Percentiles rank a stretch among this genome's conserved stretches.
Conservation (phyloP, 306 rosid species). For the Rosa lucieae region DNA sequence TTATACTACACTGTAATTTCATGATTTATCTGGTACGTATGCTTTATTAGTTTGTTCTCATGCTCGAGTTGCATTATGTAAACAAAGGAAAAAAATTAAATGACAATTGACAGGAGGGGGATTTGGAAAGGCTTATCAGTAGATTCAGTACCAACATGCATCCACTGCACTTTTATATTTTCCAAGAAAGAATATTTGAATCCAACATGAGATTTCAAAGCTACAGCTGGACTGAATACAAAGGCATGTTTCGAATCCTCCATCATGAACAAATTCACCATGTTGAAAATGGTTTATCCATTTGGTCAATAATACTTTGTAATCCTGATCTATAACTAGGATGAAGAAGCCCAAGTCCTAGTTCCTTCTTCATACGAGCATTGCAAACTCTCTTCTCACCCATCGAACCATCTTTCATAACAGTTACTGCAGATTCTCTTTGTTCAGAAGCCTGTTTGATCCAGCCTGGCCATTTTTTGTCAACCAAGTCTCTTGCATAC, state of each 20-base stretch:
- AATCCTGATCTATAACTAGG: conserved; percentile 71
- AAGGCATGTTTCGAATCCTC: neutral
- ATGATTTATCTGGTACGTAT: neutral
- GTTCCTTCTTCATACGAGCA: conserved; percentile 64
- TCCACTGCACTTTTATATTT: neutral
- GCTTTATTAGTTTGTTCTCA: neutral
- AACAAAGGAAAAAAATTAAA: neutral
- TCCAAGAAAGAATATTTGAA: neutral
- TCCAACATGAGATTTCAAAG: neutral
- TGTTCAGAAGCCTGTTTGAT: conserved; percentile 25
- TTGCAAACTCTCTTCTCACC: conserved; percentile 77
- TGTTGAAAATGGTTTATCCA: conserved; percentile 40
- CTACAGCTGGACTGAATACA: neutral
- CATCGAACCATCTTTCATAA: conserved; percentile 15
- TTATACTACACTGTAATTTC: neutral
- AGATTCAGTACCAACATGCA: neutral
- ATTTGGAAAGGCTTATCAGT: neutral
- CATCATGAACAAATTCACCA: neutral
- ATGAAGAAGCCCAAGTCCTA: conserved; percentile 57
- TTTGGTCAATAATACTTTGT: conserved; percentile 59
- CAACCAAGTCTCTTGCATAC: conserved; percentile 66
- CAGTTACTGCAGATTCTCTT: conserved; percentile 6
- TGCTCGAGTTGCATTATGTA: neutral
- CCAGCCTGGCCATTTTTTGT: conserved; percentile 67
- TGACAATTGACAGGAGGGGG: neutral